Evolutionary conservation across 2,329 filamentous ascomycete species (phyloP).

Genomic region (Coniochaeta sp.): DNA sequence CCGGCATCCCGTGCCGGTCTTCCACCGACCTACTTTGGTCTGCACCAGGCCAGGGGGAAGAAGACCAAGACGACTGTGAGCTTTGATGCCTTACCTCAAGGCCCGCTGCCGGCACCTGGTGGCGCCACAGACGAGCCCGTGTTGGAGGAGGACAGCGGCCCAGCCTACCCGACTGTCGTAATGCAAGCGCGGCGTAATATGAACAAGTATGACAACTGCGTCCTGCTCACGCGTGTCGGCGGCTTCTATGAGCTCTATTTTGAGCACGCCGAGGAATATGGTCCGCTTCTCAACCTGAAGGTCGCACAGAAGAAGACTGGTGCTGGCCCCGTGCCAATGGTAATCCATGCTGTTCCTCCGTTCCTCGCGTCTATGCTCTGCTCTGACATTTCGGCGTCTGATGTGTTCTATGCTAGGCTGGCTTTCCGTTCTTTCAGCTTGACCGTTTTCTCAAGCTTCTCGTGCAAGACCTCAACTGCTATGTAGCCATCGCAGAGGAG

Average conservation of each 20-base stretch:
- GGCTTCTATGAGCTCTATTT: constrained; percentile 98
- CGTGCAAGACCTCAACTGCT: constrained; percentile 82
- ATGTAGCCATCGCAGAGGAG: constrained; percentile 92
- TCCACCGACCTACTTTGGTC: neutral
- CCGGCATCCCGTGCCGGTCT: neutral
- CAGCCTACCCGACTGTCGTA: constrained; percentile 77
- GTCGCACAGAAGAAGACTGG: constrained; percentile 74
- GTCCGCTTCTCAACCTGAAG: constrained; percentile 80
- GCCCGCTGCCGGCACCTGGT: constrained; percentile 33
- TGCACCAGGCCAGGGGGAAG: constrained; percentile 38
- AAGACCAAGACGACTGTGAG: constrained; percentile 46
- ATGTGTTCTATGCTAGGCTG: constrained; percentile 50
- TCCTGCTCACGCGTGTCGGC: constrained; percentile 85
- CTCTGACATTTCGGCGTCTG: constrained; percentile 17
- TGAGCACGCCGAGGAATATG: constrained; percentile 86
- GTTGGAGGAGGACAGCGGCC: constrained; percentile 33
- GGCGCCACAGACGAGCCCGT: constrained; percentile 18
- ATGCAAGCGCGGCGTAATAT: constrained; percentile 85
- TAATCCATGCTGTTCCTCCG: constrained; percentile 28
- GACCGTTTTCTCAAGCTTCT: constrained; percentile 89
- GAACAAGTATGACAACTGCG: constrained; percentile 82
- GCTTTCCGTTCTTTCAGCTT: constrained; percentile 88
- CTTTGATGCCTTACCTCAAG: constrained; percentile 45
- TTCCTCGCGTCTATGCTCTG: too few species aligned
- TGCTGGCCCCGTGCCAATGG: constrained; percentile 78